These are phyloP conservation scores for Globisporangium iwayamae DNA, from an alignment of 352 stramenopile species.

Conservation along the genomic window DNA sequence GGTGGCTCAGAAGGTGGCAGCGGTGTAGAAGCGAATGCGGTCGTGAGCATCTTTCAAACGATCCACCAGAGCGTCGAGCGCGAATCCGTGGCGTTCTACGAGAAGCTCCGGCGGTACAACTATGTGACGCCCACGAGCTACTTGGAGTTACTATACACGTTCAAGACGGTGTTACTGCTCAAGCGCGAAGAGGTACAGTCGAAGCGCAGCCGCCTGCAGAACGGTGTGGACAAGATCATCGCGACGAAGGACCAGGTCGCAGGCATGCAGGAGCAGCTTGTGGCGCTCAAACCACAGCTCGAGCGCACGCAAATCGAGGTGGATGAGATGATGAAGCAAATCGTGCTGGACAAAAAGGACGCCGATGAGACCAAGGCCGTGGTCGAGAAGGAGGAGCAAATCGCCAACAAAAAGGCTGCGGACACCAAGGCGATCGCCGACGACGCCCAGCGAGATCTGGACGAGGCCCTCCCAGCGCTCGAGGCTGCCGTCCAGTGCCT, in stretches of 20 bases:
- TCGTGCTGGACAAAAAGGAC: slow-evolving; percentile 90
- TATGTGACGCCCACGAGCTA: slow-evolving; percentile 95
- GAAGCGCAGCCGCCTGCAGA: slow-evolving; percentile 83
- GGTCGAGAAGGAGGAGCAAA: slow-evolving; percentile 90
- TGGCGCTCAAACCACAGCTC: slow-evolving; percentile 89
- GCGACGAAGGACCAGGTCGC: slow-evolving; percentile 91
- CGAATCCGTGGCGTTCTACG: slow-evolving; percentile 79
- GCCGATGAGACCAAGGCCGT: slow-evolving; percentile 90
- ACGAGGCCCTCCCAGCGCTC: slow-evolving; percentile 90
- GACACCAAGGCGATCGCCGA: slow-evolving; percentile 92
- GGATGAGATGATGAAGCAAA: slow-evolving; percentile 93
- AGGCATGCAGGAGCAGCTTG: slow-evolving; percentile 90
- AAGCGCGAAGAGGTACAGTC: slow-evolving; percentile 89
- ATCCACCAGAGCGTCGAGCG: slow-evolving; percentile 91
- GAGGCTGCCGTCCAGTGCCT: slow-evolving; percentile 91
- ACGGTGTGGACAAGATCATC: slow-evolving; percentile 92
- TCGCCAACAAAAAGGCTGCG: slow-evolving; percentile 88
- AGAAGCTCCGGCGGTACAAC: slow-evolving; percentile 87
- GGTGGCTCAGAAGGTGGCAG: slow-evolving; percentile 21
- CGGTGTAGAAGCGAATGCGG: slow-evolving; percentile 33
- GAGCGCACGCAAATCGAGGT: slow-evolving; percentile 92
- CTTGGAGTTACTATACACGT: slow-evolving; percentile 91
- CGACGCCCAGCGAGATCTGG: slow-evolving; percentile 90
- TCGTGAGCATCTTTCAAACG: slow-evolving; percentile 79
- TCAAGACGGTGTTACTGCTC: slow-evolving; percentile 86